Conservation (phyloP, 2,329 filamentous ascomycete species). For the Niveomyces coronatus region DNA sequence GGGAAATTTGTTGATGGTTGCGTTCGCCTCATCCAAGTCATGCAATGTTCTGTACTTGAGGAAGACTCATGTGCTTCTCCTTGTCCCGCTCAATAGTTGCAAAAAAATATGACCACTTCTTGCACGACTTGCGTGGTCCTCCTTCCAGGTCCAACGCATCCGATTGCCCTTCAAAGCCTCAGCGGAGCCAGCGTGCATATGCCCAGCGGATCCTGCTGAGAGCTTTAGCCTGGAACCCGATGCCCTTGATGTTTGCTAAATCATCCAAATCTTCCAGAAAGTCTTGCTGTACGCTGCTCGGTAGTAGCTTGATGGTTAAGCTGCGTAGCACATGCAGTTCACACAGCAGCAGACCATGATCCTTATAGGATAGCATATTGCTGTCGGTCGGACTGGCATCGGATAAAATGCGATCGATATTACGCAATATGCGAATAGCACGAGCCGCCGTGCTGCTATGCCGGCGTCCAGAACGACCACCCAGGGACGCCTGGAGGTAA, state of each 20-base stretch:
- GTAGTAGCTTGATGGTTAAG: conserved; percentile 50
- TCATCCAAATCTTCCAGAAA: conserved; percentile 85
- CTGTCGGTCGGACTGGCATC: conserved; percentile 59
- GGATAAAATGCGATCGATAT: conserved; percentile 73
- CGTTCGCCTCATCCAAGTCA: too few species aligned
- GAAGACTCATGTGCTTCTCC: too few species aligned
- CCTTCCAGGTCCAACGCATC: not conserved
- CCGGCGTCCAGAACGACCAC: conserved; percentile 57
- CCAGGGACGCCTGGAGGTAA: conserved; percentile 62
- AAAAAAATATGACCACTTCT: too few species aligned
- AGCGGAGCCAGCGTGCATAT: conserved; percentile 65
- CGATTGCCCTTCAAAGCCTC: conserved; percentile 6
- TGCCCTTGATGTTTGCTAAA: conserved; percentile 70
- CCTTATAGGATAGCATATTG: conserved; percentile 76
- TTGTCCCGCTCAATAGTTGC: too few species aligned
- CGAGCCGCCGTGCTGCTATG: conserved; percentile 56
- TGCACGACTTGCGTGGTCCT: not conserved
- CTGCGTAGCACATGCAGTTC: conserved; percentile 77
- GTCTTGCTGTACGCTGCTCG: conserved; percentile 65
- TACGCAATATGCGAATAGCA: conserved; percentile 69
- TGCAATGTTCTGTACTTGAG: too few species aligned
- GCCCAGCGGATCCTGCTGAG: conserved; percentile 82
- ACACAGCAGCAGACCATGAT: conserved; percentile 81
- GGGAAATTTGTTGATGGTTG: too few species aligned
- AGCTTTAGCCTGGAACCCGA: conserved; percentile 68